Conservation (phyloP, 805 yeast species). For the Zygosaccharomyces kombuchaensis region DNA sequence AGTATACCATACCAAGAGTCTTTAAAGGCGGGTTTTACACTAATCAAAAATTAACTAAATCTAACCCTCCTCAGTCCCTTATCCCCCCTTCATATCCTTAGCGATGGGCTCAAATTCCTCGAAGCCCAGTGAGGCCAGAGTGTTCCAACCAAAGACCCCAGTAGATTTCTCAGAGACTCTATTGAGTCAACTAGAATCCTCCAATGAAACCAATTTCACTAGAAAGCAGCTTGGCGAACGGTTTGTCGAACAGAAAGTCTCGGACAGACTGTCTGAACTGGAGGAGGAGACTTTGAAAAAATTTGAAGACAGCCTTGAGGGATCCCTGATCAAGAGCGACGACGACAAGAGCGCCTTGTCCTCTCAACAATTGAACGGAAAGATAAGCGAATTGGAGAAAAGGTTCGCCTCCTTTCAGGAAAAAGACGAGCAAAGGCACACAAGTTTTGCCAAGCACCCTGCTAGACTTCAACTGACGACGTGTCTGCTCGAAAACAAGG, state of each 20-base stretch:
- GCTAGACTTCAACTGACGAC: slow-evolving; percentile 44
- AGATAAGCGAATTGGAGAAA: slow-evolving; percentile 38
- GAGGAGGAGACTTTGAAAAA: slow-evolving; percentile 48
- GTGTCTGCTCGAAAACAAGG: slow-evolving; percentile 58
- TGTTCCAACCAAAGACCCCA: slow-evolving; percentile 62
- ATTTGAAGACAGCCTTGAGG: slow-evolving; percentile 48
- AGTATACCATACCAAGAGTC: neutral
- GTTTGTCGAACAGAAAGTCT: slow-evolving; percentile 61
- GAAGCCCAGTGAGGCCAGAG: slow-evolving; percentile 57
- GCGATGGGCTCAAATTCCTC: slow-evolving; percentile 58
- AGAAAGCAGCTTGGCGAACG: slow-evolving; percentile 66
- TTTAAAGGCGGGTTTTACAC: slow-evolving; percentile 3
- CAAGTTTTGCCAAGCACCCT: slow-evolving; percentile 31
- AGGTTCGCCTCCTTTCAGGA: slow-evolving; percentile 37
- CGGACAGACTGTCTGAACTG: slow-evolving; percentile 50
- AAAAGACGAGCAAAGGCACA: slow-evolving; percentile 25
- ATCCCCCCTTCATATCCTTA: neutral
- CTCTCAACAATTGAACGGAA: slow-evolving; percentile 38
- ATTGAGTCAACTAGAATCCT: slow-evolving; percentile 55
- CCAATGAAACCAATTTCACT: slow-evolving; percentile 64
- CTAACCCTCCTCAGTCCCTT: neutral
- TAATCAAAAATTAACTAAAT: neutral
- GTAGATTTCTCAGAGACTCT: slow-evolving; percentile 64
- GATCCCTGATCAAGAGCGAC: slow-evolving; percentile 37
- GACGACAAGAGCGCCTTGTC: slow-evolving; percentile 28